These are phyloP conservation scores for Abortiporus biennis DNA, from an alignment of 1,284 basidiomycete species.

Conservation along the genomic window DNA sequence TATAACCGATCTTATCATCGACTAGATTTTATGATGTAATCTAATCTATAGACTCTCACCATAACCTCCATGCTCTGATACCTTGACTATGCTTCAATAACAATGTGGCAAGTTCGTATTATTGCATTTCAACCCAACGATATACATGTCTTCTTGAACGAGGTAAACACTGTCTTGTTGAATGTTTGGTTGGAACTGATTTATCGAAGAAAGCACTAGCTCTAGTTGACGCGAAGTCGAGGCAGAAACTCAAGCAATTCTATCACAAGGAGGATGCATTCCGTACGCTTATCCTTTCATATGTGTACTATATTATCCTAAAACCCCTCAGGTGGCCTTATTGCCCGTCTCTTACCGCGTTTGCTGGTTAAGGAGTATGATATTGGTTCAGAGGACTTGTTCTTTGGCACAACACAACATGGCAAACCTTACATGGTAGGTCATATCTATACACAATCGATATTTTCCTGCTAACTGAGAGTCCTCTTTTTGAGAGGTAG, in stretches of 20 bases:
- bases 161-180: constrained; percentile 34
- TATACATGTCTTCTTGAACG: constrained; percentile 29
- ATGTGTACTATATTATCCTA: constrained; percentile 1
- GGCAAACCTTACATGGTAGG: constrained; percentile 73
- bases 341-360: constrained; percentile 65
- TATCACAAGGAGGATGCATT: constrained; percentile 68
- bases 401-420: constrained; percentile 47
- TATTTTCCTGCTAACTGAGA: constrained; percentile 1
- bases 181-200: neutral
- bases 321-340: constrained; percentile 69
- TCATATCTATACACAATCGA: constrained; percentile 9
- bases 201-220: constrained; percentile 49
- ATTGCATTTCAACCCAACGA: constrained; percentile 27
- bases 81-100: too few species aligned
- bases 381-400: constrained; percentile 37
- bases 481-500: constrained; percentile 24
- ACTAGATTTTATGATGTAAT: too few species aligned
- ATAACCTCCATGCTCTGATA: too few species aligned
- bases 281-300: constrained; percentile 33
- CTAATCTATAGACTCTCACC: too few species aligned
- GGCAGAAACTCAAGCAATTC: constrained; percentile 52
- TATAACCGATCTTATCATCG: too few species aligned
- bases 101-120: constrained; percentile 46
- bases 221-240: constrained; percentile 49
- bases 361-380: constrained; percentile 52